Percentiles rank a stretch among this genome's conserved stretches.
Evolutionary conservation across 371 early-diverging fungal genomes (phyloP).

Genomic region (Entomophthora muscae): DNA sequence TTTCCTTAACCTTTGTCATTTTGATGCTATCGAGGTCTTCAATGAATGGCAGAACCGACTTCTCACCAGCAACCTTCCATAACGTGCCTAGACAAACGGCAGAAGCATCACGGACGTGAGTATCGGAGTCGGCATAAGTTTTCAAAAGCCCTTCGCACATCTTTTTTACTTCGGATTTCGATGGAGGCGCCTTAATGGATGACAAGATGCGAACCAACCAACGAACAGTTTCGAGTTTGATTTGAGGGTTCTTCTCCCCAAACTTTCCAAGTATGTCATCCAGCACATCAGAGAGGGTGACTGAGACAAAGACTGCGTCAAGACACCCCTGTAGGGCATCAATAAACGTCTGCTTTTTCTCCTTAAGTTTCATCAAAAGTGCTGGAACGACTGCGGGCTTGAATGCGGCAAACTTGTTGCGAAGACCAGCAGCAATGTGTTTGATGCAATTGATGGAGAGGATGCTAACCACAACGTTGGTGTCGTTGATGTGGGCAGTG

Average conservation of each 20-base stretch:
- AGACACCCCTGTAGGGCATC: constrained; percentile 60
- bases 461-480: constrained; percentile 69
- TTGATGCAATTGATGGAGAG: constrained; percentile 70
- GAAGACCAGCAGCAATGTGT: constrained; percentile 61
- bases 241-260: constrained; percentile 84
- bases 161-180: constrained; percentile 58
- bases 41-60: constrained; percentile 40
- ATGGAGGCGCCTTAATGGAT: constrained; percentile 38
- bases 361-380: constrained; percentile 81
- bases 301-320: constrained; percentile 61
- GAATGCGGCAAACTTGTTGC: constrained; percentile 61
- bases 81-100: constrained; percentile 79
- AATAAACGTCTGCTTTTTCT: constrained; percentile 72
- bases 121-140: constrained; percentile 66
- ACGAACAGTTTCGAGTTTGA: constrained; percentile 50
- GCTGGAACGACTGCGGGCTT: constrained; percentile 41
- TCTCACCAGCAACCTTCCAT: constrained; percentile 71
- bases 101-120: constrained; percentile 65
- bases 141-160: constrained; percentile 52
- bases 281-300: constrained; percentile 28
- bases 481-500: constrained; percentile 71
- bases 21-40: constrained; percentile 79
- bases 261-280: constrained; percentile 50
- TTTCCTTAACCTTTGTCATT: constrained; percentile 70
- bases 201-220: constrained; percentile 53